Percentiles rank a stretch among this genome's conserved stretches.
Evolutionary conservation across 352 stramenopile species (phyloP).

Genomic region (Thraustochytrium striatum): DNA sequence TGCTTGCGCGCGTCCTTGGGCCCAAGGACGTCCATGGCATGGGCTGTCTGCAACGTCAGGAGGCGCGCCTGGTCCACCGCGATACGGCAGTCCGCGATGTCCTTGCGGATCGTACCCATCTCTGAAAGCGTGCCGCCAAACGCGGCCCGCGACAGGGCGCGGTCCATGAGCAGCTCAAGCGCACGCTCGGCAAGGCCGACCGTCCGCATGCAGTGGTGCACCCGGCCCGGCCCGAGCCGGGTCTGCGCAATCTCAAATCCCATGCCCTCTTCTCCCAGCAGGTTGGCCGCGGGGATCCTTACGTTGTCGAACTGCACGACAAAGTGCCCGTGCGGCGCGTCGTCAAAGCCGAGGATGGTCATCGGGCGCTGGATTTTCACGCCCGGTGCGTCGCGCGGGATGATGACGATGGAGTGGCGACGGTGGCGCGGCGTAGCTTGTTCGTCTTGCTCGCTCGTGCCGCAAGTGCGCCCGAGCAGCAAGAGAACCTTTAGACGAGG

Average conservation of each 20-base stretch:
- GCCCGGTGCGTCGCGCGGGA: slow-evolving; percentile 55
- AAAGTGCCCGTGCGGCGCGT: slow-evolving; percentile 82
- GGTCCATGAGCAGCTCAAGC: slow-evolving; percentile 68
- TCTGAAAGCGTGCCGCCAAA: slow-evolving; percentile 49
- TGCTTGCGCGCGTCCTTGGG: slow-evolving; percentile 80
- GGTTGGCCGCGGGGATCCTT: slow-evolving; percentile 48
- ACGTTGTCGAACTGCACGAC: slow-evolving; percentile 69
- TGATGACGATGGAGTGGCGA: slow-evolving; percentile 73
- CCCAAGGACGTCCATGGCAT: slow-evolving; percentile 76
- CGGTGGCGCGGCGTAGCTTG: slow-evolving; percentile 57
- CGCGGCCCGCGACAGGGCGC: slow-evolving; percentile 55
- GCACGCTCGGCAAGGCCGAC: slow-evolving; percentile 82
- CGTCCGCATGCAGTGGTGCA: slow-evolving; percentile 96
- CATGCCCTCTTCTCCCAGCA: slow-evolving; percentile 68
- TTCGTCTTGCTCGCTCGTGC: not conserved
- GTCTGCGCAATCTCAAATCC: slow-evolving; percentile 82
- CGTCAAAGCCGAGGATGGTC: slow-evolving; percentile 92
- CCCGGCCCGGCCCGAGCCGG: slow-evolving; percentile 80
- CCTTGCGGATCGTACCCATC: slow-evolving; percentile 45
- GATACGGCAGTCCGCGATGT: slow-evolving; percentile 52
- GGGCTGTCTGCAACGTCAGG: slow-evolving; percentile 77
- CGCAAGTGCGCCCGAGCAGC: slow-evolving; percentile 34
- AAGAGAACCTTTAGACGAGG: slow-evolving; percentile 33
- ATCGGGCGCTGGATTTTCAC: slow-evolving; percentile 63
- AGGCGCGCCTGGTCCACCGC: slow-evolving; percentile 75